Base-by-base conservation (phyloP, 106 monocot species). In the Narthecium ossifragum region DNA sequence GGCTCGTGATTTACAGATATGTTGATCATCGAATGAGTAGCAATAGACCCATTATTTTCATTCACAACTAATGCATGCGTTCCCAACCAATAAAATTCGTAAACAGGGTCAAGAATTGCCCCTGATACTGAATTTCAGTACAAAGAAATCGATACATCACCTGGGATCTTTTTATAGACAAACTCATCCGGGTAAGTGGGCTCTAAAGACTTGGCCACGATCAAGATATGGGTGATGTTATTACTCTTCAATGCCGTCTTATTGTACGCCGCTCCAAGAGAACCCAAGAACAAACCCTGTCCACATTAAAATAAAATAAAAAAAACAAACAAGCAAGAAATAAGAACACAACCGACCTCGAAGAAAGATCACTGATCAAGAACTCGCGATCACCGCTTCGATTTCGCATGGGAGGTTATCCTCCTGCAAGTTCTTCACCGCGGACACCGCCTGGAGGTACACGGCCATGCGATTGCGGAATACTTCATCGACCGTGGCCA, bases 211-310 rank as follows among this genome's bases (percentile, higher is more conserved):
- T 72, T 74, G 25, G 85, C 85, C 7, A 83, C 86, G 24, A 77
- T 76, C 66, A 94, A 46, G 46, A 94, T 57, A 62, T 86, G 89
- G 33, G 94, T 90, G 29, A 94, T 70, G 67, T 81, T 83, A n/a
- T 61, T 46, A 5, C 31, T 48, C 54, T 73, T 89, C 56, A 94
- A 62, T 38, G 66, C 79, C 2, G 74, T 70, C 60, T 73, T 80
- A 46, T 90, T 86, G 26, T 57, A 46, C 27, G 89, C 85, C 8
- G 43, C 94, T 24, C 89, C 89, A 13, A 93, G 60, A 26, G 89
- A 93, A 33, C 93, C 93, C 52, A 93, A 59, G 68, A 77, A 93
- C 20, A 93, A 60, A 14, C 93, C 93, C 89, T 93, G 50, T n/a
- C n/a, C n/a, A n/a, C n/a, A n/a, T n/a, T n/a, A n/a, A 55, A 26